Evolutionary conservation across 441 rosid genomes (phyloP), one percentile per base, ranked within the genome.

Genomic region (Capsella rubella): DNA sequence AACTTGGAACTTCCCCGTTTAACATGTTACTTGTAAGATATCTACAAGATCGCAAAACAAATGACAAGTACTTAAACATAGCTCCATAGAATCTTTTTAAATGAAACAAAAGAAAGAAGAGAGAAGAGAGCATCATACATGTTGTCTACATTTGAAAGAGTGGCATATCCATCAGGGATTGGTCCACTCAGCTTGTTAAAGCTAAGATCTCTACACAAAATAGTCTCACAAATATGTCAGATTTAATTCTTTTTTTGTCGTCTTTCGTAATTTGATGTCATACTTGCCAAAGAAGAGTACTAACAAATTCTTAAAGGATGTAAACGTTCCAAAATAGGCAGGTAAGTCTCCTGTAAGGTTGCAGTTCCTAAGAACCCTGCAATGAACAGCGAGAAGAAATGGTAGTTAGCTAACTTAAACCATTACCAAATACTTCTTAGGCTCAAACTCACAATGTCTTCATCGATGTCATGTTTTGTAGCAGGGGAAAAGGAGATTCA

Each of bases 301-400:
- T 82, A 45, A 87, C 95, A 89, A 69, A 42, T 16, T 32, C 35
- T 49, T 76, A 61, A 85, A 69, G 12, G 2, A 1, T 2, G 47
- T 35, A 40, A 82, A 8, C 0, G 8, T 5, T 37, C 78, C 84
- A 46, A 90, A 67, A 83, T 82, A 87, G 0, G 7, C 58, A 18
- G 92, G 94, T 45, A 84, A 58, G 5, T 6, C 6, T 60, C 87
- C 94, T 13, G 49, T 64, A 63, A 89, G 69, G 77, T 78, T 84
- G 84, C 92, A 89, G 81, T 84, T 87, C 72, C 91, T 85, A 62
- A 89, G 69, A 46, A 87, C 77, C 77, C 94, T 90, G 82, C 8
- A 57, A 35, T 16, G 3, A 49, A 55, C 6, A 63, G 5, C 15
- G 57, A 46, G 29, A 29, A 27, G 47, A 16, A 16, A 29, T 3